Evolutionary conservation across 345 rosid genomes (phyloP).

Genomic region (Lagerstroemia speciosa): DNA sequence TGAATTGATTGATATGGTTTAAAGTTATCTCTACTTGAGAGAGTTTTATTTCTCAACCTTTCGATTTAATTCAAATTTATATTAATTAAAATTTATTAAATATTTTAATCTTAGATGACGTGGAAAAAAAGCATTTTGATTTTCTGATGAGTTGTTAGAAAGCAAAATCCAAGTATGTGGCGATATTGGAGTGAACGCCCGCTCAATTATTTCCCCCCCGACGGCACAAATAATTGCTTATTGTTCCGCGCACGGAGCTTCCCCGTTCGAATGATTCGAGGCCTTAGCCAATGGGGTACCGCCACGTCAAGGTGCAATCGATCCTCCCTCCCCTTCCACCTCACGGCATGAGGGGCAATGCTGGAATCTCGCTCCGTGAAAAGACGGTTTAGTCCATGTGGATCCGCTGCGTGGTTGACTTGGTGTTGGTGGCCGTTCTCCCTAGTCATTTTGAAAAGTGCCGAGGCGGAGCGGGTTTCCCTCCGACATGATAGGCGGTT

Average conservation of each 20-base stretch:
- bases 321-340: not conserved
- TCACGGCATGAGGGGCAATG: not conserved
- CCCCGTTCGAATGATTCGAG: no score
- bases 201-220: not conserved
- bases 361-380: not conserved
- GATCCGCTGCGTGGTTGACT: not conserved
- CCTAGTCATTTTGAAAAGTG: not conserved
- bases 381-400: not conserved
- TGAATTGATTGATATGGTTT: no score
- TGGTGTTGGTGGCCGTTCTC: not conserved
- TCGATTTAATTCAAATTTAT: no score
- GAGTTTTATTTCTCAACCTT: no score
- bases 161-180: not conserved
- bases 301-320: not conserved
- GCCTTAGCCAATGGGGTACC: not conserved
- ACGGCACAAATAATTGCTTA: not conserved
- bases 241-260: not conserved
- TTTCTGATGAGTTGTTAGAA: not conserved
- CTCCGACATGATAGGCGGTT: not conserved
- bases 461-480: not conserved
- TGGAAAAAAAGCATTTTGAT: no score
- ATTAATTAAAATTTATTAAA: no score
- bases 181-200: not conserved
- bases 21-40: no score
- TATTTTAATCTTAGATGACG: no score